A percentile compares a stretch with the other conserved stretches of the same genome.
Evolutionary conservation across 176 grass and related monocot species (phyloP).

Genomic region (Secale cereale): DNA sequence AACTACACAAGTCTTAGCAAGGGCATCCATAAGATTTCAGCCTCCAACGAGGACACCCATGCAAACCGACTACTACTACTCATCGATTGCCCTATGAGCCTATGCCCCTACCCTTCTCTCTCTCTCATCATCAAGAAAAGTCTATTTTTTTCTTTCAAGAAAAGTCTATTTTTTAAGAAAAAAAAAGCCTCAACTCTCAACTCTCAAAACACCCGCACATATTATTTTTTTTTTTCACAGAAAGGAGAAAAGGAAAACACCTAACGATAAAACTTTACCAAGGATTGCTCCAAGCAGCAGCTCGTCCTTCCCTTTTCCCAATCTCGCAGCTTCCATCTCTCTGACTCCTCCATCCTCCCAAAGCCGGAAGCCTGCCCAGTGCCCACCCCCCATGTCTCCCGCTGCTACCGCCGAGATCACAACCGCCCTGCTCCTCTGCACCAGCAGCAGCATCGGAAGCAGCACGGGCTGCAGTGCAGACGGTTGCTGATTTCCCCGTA

Average conservation of each 20-base stretch:
- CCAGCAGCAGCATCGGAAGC: not conserved
- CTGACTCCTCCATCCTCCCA: constrained; percentile 27
- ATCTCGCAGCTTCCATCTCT: constrained; percentile 17
- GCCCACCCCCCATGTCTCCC: constrained; percentile 16
- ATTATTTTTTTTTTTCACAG: not conserved
- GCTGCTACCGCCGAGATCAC: constrained; percentile 15
- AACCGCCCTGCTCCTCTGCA: constrained; percentile 11
- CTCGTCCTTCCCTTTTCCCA: constrained; percentile 36
- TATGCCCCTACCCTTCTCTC: not conserved
- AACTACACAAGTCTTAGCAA: not conserved
- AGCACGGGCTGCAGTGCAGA: constrained; percentile 45
- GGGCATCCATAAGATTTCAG: not conserved
- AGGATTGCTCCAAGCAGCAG: not conserved
- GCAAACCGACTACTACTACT: not conserved
- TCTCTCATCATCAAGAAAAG: not conserved
- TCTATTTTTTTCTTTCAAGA: not conserved
- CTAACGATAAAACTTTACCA: not conserved
- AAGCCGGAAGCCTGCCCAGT: not conserved
- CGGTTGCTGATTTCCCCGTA: constrained; percentile 35
- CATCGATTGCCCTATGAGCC: not conserved
- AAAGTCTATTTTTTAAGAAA: not conserved
- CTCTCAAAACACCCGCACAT: not conserved
- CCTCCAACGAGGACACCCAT: not conserved
- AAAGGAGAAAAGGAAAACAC: not conserved
- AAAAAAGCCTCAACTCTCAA: not conserved